Conservation (phyloP, 257 asterid genomes). For the Gynochthodes officinalis region DNA sequence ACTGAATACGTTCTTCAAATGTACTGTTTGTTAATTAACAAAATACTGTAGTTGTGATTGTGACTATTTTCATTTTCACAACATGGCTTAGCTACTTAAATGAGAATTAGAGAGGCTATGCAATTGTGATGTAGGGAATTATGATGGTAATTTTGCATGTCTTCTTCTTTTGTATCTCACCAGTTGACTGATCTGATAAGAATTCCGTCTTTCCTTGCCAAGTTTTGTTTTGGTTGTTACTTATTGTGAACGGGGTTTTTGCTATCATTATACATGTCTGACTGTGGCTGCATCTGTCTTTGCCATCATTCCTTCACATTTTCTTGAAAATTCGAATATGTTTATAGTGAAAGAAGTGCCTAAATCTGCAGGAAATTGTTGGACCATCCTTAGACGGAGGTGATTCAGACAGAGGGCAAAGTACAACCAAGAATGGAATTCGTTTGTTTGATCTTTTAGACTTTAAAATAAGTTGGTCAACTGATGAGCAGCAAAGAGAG, state of each 20-base stretch:
- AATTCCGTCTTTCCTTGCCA: not conserved
- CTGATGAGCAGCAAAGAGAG: slow-evolving; percentile 40
- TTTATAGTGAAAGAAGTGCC: slow-evolving; percentile 17
- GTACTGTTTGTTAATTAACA: not conserved
- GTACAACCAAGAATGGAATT: slow-evolving; percentile 37
- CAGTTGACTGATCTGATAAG: not conserved
- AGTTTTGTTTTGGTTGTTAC: not conserved
- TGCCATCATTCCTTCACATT: not conserved
- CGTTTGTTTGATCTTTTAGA: slow-evolving; percentile 61
- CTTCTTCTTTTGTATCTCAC: not conserved
- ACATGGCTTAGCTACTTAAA: not conserved
- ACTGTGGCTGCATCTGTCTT: not conserved
- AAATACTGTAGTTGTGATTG: not conserved
- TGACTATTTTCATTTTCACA: not conserved
- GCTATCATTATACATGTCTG: not conserved
- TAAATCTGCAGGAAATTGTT: slow-evolving; percentile 69
- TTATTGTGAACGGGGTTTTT: not conserved
- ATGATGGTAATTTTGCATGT: not conserved
- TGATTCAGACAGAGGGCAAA: slow-evolving; percentile 45
- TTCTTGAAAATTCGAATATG: not conserved
- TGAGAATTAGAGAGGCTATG: not conserved
- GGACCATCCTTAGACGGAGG: slow-evolving; percentile 32
- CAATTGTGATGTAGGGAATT: not conserved
- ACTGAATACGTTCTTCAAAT: too few relatives aligned
- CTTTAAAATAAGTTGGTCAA: slow-evolving; percentile 51